A percentile compares a stretch with the other conserved stretches of the same genome.
phyloP scores from a whole-genome alignment of 1,139 yeast species.

The Yamadazyma atmosphaerica region DNA sequence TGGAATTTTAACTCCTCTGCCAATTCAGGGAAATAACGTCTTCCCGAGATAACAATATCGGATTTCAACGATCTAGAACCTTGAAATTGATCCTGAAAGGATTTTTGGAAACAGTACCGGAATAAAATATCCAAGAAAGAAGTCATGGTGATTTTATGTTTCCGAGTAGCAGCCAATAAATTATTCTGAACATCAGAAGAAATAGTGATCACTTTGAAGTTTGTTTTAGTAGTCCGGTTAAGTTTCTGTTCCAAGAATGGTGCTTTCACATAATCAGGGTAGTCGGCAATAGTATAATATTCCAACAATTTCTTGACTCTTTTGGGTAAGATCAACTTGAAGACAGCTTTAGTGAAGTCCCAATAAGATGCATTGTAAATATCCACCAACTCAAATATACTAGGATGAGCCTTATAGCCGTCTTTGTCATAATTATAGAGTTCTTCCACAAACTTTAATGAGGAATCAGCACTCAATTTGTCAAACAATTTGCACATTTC shows the following conservation, averaged over 20 bases:
- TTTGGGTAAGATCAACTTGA: slow-evolving; percentile 5
- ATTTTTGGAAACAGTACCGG: slow-evolving; percentile 21
- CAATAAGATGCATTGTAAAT: neutral
- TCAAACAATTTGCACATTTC: slow-evolving; percentile 23
- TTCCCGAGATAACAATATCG: slow-evolving; percentile 24
- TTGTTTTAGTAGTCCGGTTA: slow-evolving; percentile 10
- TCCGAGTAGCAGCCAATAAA: slow-evolving; percentile 16
- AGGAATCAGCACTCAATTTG: slow-evolving; percentile 3
- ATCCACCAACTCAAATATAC: slow-evolving; percentile 10
- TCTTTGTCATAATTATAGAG: slow-evolving; percentile 11
- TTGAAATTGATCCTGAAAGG: neutral
- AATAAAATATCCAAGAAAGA: slow-evolving; percentile 23
- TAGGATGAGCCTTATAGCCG: slow-evolving; percentile 5
- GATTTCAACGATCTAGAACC: slow-evolving; percentile 12
- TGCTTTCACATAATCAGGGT: slow-evolving; percentile 14
- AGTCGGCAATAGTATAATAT: slow-evolving; percentile 8
- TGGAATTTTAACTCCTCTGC: slow-evolving; percentile 18
- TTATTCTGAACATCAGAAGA: slow-evolving; percentile 10
- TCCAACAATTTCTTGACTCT: slow-evolving; percentile 4
- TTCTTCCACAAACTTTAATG: slow-evolving; percentile 10
- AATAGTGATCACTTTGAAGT: slow-evolving; percentile 18
- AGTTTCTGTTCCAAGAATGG: slow-evolving; percentile 18
- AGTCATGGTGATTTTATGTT: slow-evolving; percentile 24
- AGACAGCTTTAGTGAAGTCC: neutral
- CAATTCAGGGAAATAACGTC: slow-evolving; percentile 23